These are phyloP conservation scores for Phialophora expanda DNA, from an alignment of 2,329 filamentous ascomycete species.

Conservation along the genomic window DNA sequence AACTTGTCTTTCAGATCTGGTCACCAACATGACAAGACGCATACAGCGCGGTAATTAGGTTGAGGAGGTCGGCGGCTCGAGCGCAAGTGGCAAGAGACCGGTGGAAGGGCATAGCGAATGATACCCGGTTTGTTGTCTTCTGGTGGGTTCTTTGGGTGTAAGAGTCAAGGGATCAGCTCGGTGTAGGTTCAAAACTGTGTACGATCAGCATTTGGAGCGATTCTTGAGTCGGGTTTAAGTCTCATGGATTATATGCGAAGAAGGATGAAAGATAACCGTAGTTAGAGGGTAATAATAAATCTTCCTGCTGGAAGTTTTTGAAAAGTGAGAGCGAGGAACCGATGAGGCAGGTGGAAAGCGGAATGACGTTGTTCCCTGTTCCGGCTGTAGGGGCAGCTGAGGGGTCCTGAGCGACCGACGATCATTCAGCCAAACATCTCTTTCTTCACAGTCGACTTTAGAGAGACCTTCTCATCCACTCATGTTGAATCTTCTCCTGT, in stretches of 20 bases:
- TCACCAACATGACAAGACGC: neutral
- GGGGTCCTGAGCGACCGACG: no score
- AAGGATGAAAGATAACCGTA: neutral
- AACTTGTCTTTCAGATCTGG: conserved; percentile 23
- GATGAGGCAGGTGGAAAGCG: no score
- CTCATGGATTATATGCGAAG: neutral
- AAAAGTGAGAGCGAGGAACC: neutral
- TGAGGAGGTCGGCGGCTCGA: neutral
- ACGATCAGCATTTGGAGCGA: neutral
- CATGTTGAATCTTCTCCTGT: neutral
- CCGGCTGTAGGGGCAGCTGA: neutral
- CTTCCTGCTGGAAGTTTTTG: neutral
- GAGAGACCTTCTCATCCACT: neutral
- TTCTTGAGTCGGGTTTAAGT: neutral
- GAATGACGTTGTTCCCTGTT: neutral
- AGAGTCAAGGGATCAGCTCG: neutral
- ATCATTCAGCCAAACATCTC: neutral
- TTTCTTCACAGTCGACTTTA: neutral
- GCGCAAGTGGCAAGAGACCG: neutral
- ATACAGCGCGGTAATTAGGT: neutral
- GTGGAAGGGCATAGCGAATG: neutral
- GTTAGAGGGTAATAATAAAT: neutral
- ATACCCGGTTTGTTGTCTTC: neutral
- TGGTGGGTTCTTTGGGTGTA: neutral
- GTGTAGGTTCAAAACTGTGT: neutral